phyloP scores from a whole-genome alignment of 2,329 filamentous ascomycete genomes.

The Xylaria polymorpha region DNA sequence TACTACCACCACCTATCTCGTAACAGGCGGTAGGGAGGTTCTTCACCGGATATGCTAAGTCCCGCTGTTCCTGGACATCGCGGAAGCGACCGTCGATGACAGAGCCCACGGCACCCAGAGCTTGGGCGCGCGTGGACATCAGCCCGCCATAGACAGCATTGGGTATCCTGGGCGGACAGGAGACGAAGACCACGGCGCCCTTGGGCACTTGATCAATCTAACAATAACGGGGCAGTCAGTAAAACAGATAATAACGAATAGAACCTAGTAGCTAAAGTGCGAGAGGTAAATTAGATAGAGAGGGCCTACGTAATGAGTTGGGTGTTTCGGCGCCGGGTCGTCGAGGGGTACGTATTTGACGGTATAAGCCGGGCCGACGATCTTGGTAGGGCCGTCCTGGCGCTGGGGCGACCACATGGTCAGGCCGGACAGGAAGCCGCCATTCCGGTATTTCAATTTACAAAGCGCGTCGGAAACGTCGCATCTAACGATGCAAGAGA shows the following conservation, averaged over 20 bases:
- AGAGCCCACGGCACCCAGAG: slow-evolving; percentile 58
- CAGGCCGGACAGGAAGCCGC: slow-evolving; percentile 65
- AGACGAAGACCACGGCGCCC: slow-evolving; percentile 63
- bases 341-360: slow-evolving; percentile 62
- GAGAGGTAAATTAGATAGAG: not conserved
- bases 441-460: slow-evolving; percentile 61
- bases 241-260: not conserved
- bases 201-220: slow-evolving; percentile 62
- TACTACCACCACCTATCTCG: not conserved
- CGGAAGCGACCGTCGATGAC: slow-evolving; percentile 65
- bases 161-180: slow-evolving; percentile 57
- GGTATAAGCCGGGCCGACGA: slow-evolving; percentile 66
- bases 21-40: not conserved
- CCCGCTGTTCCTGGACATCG: slow-evolving; percentile 65
- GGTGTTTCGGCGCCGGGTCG: slow-evolving; percentile 59
- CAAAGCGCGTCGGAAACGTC: slow-evolving; percentile 64
- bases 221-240: slow-evolving; percentile 11
- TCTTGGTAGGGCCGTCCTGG: slow-evolving; percentile 62
- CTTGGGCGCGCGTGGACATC: slow-evolving; percentile 62
- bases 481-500: slow-evolving; percentile 49
- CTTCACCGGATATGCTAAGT: slow-evolving; percentile 56
- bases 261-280: not conserved
- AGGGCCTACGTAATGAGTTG: slow-evolving; percentile 58
- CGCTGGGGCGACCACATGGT: slow-evolving; percentile 66
- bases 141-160: slow-evolving; percentile 67